A percentile compares a stretch with the other conserved stretches of the same genome.
Conservation (phyloP, 2,329 filamentous ascomycete genomes). For the Pyrenophora teres region DNA sequence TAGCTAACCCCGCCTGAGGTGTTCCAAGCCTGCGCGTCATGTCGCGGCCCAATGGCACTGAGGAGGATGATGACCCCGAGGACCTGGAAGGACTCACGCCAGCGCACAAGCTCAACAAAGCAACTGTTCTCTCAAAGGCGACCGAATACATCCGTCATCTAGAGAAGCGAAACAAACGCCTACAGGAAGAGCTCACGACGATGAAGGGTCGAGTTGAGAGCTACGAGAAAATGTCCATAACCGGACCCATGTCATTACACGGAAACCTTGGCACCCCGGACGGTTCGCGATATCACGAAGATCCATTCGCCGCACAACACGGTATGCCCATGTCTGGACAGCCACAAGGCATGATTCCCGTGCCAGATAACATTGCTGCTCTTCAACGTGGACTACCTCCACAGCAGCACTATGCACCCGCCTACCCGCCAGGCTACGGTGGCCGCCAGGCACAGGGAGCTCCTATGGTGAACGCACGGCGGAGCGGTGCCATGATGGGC, state of each 20-base stretch:
- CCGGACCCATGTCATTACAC: constrained; percentile 48
- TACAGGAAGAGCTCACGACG: constrained; percentile 78
- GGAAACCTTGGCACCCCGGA: constrained; percentile 42
- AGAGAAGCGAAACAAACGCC: constrained; percentile 83
- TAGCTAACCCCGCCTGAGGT: constrained; percentile 12
- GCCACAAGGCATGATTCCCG: constrained; percentile 50
- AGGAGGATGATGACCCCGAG: constrained; percentile 80
- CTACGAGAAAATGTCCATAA: constrained; percentile 73
- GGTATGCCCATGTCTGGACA: constrained; percentile 36
- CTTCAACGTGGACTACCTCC: constrained; percentile 46
- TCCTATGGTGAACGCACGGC: constrained; percentile 49
- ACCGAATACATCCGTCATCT: constrained; percentile 95
- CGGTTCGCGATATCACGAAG: constrained; percentile 44
- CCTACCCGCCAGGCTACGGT: constrained; percentile 41
- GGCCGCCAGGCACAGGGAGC: constrained; percentile 32
- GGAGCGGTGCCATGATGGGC: constrained; percentile 58
- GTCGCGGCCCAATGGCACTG: constrained; percentile 63
- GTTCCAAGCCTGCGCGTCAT: constrained; percentile 88
- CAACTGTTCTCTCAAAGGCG: constrained; percentile 93
- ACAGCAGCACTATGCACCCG: constrained; percentile 46
- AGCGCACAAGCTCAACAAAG: constrained; percentile 95
- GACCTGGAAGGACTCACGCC: constrained; percentile 71
- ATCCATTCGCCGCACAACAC: constrained; percentile 40
- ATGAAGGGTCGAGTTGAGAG: constrained; percentile 73
- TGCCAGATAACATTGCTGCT: constrained; percentile 49